These are phyloP conservation scores for Aureobasidium sp. DNA, from an alignment of 2,329 filamentous ascomycete genomes.

Conservation along the genomic window DNA sequence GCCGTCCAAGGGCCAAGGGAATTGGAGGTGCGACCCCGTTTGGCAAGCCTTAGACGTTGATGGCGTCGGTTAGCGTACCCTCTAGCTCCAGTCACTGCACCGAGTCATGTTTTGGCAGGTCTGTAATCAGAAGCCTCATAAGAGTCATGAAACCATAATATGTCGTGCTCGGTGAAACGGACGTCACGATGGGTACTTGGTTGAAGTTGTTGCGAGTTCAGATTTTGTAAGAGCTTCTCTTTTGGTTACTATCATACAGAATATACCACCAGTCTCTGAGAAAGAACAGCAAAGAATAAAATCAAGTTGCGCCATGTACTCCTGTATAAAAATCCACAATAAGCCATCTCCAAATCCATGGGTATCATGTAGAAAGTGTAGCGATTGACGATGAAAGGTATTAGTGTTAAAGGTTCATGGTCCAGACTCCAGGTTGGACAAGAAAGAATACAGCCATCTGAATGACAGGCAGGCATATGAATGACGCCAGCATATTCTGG, in stretches of 20 bases:
- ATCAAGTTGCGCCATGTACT: not conserved
- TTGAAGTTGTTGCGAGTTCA: not conserved
- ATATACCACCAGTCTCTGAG: not conserved
- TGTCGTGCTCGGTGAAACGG: not conserved
- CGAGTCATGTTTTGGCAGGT: constrained; percentile 13
- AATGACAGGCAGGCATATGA: not conserved
- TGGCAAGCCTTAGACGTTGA: constrained; percentile 11
- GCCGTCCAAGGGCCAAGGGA: not conserved
- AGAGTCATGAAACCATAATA: constrained; percentile 4
- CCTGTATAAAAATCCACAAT: not conserved
- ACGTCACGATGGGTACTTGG: not conserved
- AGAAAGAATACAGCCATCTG: not conserved
- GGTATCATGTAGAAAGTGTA: constrained; percentile 22
- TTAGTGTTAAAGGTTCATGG: constrained; percentile 9
- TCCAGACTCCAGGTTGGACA: constrained; percentile 7
- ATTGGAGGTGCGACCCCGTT: not conserved
- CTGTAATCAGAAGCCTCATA: not conserved
- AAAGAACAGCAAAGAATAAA: not conserved
- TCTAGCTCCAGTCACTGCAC: not conserved
- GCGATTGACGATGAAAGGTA: constrained; percentile 28
- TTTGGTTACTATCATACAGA: constrained; percentile 6
- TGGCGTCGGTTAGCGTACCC: not conserved
- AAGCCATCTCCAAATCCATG: constrained; percentile 15
- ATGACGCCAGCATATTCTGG: constrained; percentile 1
- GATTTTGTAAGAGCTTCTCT: not conserved